phyloP scores from a whole-genome alignment of 306 rosid species.

The Rosa persica region DNA sequence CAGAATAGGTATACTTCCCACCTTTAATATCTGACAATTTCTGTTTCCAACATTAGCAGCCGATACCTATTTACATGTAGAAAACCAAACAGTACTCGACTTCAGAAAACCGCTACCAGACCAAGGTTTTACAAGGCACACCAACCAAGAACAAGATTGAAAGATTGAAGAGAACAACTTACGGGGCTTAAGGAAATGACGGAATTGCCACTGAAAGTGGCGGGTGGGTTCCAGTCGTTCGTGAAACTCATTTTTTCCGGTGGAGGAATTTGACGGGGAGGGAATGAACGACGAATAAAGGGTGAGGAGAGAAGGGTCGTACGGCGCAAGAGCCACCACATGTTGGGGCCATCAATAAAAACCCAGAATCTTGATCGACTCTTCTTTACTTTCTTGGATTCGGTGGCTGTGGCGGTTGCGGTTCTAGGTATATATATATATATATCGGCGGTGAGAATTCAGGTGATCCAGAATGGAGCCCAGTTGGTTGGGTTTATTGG shows the following conservation, averaged over 20 bases:
- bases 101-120: not conserved
- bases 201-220: not conserved
- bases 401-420: not conserved
- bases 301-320: not conserved
- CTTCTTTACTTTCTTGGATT: too few relatives aligned
- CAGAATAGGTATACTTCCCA: constrained; percentile 12
- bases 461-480: not conserved
- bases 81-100: not conserved
- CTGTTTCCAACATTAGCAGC: not conserved
- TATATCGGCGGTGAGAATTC: not conserved
- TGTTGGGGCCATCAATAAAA: not conserved
- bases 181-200: not conserved
- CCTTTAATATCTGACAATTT: not conserved
- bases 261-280: not conserved
- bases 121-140: not conserved
- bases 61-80: not conserved
- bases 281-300: not conserved
- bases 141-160: not conserved
- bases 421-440: not conserved
- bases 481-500: not conserved
- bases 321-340: not conserved
- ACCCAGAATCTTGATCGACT: not conserved
- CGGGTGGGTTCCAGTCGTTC: not conserved
- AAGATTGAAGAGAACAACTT: not conserved
- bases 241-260: not conserved